Percentiles rank a stretch among this genome's conserved stretches.
phyloP scores from a whole-genome alignment of 768 basidiomycete genomes.

The Agrocybe chaxingu region DNA sequence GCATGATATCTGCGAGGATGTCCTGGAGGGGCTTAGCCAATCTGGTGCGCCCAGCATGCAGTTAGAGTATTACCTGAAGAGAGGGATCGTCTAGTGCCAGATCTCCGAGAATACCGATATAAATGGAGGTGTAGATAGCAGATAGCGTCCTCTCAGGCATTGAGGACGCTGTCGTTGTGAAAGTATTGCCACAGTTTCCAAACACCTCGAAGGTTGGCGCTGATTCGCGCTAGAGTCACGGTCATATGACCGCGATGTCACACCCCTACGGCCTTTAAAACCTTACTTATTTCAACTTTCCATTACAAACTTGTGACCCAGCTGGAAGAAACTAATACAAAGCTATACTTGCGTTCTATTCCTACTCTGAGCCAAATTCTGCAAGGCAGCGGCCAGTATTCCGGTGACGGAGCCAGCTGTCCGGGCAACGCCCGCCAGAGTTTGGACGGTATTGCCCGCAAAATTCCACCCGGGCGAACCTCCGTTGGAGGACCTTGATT shows the following conservation, averaged over 20 bases:
- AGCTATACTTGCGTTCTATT: background rate
- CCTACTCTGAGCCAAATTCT: slow-evolving; percentile 17
- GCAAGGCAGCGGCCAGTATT: slow-evolving; percentile 24
- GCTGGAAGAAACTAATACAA: background rate
- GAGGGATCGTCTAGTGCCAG: slow-evolving; percentile 9
- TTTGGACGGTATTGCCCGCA: slow-evolving; percentile 46
- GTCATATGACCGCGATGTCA: too few species aligned
- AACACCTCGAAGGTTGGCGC: background rate
- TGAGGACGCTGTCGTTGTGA: background rate
- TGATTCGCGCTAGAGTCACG: too few species aligned
- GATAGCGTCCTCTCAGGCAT: background rate
- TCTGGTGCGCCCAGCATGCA: background rate
- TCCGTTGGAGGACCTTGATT: slow-evolving; percentile 7
- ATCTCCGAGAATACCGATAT: slow-evolving; percentile 6
- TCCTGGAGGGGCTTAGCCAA: slow-evolving; percentile 3
- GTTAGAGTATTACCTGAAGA: slow-evolving; percentile 4
- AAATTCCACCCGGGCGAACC: slow-evolving; percentile 27
- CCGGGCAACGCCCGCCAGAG: slow-evolving; percentile 30
- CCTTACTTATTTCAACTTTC: background rate
- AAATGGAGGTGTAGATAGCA: background rate
- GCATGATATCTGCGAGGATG: slow-evolving; percentile 6
- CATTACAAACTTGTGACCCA: background rate
- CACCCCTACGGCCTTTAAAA: too few species aligned
- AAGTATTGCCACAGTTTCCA: background rate
- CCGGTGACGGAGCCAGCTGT: slow-evolving; percentile 25